Base-by-base conservation (phyloP, 106 monocot genomes). In the Apostasia shenzhenica region DNA sequence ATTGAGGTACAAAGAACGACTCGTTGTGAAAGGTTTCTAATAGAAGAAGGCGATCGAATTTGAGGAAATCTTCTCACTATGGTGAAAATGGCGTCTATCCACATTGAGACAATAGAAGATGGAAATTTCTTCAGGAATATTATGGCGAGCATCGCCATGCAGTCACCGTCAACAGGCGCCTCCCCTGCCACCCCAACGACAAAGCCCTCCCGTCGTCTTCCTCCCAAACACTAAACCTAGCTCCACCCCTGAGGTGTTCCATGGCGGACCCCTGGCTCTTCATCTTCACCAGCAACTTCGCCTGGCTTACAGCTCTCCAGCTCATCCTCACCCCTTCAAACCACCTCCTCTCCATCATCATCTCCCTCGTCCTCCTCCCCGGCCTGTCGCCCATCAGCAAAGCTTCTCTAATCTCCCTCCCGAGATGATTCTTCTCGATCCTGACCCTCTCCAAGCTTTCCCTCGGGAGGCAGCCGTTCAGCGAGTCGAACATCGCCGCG, bases 341-440 rank as follows among this genome's bases (percentile, higher is more conserved):
- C 53, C 83, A 66, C 9, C 50, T 45, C 7, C 68, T 41, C 64
- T 72, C 74, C 87, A 87, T 87, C 55, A 46, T 72, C 51, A 43
- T 67, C 53, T 77, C 83, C 87, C 80, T 77, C 6, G 57, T 73
- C 66, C 70, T 77, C 62, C 65, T 4, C 43, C 45, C 11, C 12
- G 40, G 75, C 50, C 59, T 26, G 8, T 1, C 48, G 12, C 3
- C 57, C 2, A 39, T 6, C n/a, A 47, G 2, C 1, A 67, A 5
- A 5, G 74, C 44, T 1, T 44, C 42, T 59, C 71, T 77, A 41
- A 87, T 83, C 74, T 87, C 83, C 57, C 70, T 78, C 1, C 83
- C 86, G 9, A 87, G 68, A 68, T 77, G 77, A 48, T 80, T 77
- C 75, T 66, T 87, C 77, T 87, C 86, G 12, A 87, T 87, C 61